Evolutionary conservation across 1,284 basidiomycete species (phyloP).

Genomic region (Ganoderma boninense): DNA sequence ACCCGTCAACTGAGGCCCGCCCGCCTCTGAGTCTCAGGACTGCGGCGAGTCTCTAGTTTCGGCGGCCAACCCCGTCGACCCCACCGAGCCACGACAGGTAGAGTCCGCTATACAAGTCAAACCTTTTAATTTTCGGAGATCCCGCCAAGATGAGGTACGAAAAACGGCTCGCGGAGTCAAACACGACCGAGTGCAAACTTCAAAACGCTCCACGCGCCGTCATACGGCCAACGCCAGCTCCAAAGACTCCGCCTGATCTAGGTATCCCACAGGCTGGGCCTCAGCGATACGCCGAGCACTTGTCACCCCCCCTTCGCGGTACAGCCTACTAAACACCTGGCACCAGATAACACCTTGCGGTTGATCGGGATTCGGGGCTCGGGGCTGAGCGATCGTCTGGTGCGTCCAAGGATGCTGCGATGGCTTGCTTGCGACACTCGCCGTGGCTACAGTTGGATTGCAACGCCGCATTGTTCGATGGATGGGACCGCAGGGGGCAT

Average conservation of each 20-base stretch:
- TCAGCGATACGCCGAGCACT: conserved; percentile 1
- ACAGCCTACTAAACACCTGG: neutral
- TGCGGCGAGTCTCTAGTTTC: neutral
- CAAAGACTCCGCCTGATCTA: neutral
- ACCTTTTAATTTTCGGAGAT: conserved; percentile 8
- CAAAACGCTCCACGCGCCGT: neutral
- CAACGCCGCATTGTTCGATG: neutral
- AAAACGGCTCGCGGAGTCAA: neutral
- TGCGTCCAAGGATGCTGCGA: neutral
- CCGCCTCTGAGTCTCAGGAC: conserved; percentile 20
- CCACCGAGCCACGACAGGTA: neutral
- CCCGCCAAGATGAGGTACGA: neutral
- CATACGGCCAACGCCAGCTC: neutral
- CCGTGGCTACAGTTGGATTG: neutral
- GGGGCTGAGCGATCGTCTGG: neutral
- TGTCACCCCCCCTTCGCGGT: neutral
- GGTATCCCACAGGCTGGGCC: neutral
- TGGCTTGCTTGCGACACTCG: neutral
- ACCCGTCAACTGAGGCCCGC: conserved; percentile 26
- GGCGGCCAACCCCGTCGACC: neutral
- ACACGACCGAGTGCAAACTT: neutral
- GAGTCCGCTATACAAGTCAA: neutral
- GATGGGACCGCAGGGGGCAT: neutral
- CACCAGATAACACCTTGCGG: neutral
- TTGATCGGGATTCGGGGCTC: neutral